A percentile compares a stretch with the other conserved stretches of the same genome.
Evolutionary conservation across 495 filamentous ascomycete genomes (phyloP).

Genomic region (Penicillium goetzii): DNA sequence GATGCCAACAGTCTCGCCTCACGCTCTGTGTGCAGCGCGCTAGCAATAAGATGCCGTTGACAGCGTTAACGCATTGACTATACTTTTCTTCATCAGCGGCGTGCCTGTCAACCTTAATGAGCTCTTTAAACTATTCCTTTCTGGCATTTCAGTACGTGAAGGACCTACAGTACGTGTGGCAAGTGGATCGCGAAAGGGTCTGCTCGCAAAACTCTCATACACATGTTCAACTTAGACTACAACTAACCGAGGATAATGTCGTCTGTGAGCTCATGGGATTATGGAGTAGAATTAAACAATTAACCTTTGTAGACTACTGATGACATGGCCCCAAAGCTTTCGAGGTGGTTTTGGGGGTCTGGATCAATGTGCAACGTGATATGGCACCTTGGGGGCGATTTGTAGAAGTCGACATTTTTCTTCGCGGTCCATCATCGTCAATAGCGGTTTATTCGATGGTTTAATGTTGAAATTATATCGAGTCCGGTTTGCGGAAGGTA

Average conservation of each 20-base stretch:
- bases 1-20: neutral
- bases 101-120: neutral
- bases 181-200: constrained; percentile 1
- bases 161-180: neutral
- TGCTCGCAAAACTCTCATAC: neutral
- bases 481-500: too few species aligned
- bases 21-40: neutral
- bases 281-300: neutral
- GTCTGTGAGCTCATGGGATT: neutral
- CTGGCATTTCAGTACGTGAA: neutral
- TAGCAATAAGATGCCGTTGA: neutral
- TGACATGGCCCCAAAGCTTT: neutral
- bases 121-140: neutral
- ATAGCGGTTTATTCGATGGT: neutral
- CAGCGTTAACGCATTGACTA: neutral
- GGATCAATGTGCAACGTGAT: neutral
- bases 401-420: neutral
- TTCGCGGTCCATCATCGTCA: neutral
- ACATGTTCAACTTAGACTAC: neutral
- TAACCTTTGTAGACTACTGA: neutral
- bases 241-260: neutral
- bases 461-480: too few species aligned
- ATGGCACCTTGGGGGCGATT: neutral
- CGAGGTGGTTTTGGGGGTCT: neutral
- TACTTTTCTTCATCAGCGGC: neutral